Conservation (phyloP, 1,284 basidiomycete genomes). For the Psilocybe mexicana region DNA sequence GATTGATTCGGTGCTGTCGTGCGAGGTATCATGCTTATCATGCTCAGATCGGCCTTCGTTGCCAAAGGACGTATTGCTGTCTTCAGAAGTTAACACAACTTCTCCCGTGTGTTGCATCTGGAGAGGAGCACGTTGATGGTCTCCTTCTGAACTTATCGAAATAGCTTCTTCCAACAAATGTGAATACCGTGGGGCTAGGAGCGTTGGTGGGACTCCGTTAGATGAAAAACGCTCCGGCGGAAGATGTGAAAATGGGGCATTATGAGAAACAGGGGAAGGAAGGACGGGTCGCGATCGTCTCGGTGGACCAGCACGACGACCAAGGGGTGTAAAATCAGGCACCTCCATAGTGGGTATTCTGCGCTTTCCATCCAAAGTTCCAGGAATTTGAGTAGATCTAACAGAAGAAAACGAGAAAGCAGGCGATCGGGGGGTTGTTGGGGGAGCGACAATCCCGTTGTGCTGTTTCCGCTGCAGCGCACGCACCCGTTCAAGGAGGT, state of each 20-base stretch:
- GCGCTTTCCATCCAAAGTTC: slow-evolving; percentile 5
- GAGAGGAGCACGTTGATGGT: not conserved
- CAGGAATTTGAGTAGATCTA: not conserved
- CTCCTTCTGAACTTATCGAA: slow-evolving; percentile 10
- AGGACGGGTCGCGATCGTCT: slow-evolving; percentile 21
- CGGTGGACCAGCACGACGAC: slow-evolving; percentile 26
- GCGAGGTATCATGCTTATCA: not conserved
- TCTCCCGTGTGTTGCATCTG: not conserved
- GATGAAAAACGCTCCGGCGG: slow-evolving; percentile 13
- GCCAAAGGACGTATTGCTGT: not conserved
- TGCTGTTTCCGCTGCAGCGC: slow-evolving; percentile 67
- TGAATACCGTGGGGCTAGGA: slow-evolving; percentile 56
- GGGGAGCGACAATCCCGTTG: slow-evolving; percentile 54
- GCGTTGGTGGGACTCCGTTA: slow-evolving; percentile 35
- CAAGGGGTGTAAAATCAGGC: slow-evolving; percentile 52
- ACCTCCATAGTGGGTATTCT: slow-evolving; percentile 36
- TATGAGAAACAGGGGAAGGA: slow-evolving; percentile 27
- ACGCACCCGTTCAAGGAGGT: slow-evolving; percentile 50
- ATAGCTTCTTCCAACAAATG: slow-evolving; percentile 31
- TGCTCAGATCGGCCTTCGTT: not conserved
- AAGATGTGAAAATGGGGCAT: slow-evolving; percentile 35
- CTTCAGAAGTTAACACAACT: not conserved
- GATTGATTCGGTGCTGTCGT: not conserved
- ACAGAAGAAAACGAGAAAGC: slow-evolving; percentile 5
- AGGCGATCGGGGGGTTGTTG: slow-evolving; percentile 39